These are phyloP conservation scores for Nemania diffusa DNA, from an alignment of 2,329 filamentous ascomycete genomes.

Conservation along the genomic window DNA sequence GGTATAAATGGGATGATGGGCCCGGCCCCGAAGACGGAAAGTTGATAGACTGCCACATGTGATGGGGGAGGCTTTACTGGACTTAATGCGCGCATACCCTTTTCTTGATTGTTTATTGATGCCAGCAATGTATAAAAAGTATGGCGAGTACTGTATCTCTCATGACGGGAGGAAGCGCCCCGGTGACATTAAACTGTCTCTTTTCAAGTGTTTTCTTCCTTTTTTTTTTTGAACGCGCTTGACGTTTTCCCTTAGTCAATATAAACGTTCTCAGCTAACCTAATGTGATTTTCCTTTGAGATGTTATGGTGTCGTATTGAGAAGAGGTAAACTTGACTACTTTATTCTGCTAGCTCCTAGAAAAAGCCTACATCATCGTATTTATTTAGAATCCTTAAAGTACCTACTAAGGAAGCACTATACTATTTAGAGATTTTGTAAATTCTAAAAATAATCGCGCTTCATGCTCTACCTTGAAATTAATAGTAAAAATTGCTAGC, in stretches of 20 bases:
- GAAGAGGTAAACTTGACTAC: no score
- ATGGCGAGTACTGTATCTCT: slow-evolving; percentile 35
- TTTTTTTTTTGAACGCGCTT: slow-evolving; percentile 29
- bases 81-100: slow-evolving; percentile 42
- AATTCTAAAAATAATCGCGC: no score
- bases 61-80: slow-evolving; percentile 32
- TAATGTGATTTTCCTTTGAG: neutral
- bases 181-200: slow-evolving; percentile 33
- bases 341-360: no score
- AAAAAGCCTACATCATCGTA: no score
- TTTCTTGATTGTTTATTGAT: slow-evolving; percentile 38
- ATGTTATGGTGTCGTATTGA: neutral
- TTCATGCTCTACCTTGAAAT: no score
- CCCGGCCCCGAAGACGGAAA: slow-evolving; percentile 60
- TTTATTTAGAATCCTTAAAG: no score
- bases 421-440: no score
- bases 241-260: neutral
- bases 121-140: slow-evolving; percentile 37
- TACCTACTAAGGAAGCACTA: no score
- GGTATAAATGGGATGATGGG: slow-evolving; percentile 61
- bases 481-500: no score
- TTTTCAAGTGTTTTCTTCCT: slow-evolving; percentile 13
- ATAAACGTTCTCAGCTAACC: neutral
- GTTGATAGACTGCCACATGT: slow-evolving; percentile 31
- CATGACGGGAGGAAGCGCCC: slow-evolving; percentile 34